A percentile compares a stretch with the other conserved stretches of the same genome.
Conservation (phyloP, 228 moss, liverwort and hornwort species). For the Sphagnum magellanicum region DNA sequence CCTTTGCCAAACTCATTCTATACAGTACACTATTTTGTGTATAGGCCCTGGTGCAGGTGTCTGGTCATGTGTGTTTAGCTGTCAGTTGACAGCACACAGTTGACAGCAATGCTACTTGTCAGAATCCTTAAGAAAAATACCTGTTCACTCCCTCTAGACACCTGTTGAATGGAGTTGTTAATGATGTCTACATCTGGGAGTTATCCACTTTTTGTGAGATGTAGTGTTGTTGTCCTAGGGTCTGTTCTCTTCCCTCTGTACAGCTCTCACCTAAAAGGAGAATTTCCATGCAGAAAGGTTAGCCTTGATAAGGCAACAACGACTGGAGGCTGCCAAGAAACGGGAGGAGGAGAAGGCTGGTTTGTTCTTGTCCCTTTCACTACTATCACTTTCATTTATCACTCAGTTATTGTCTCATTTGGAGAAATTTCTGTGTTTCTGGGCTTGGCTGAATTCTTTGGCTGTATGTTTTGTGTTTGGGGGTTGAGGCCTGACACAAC, state of each 20-base stretch:
- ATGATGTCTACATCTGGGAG: no score
- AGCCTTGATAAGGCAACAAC: slow-evolving; percentile 86
- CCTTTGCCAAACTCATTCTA: not conserved
- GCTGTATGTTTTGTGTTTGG: not conserved
- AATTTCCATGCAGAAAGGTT: slow-evolving; percentile 58
- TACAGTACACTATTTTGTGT: not conserved
- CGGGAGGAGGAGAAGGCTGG: slow-evolving; percentile 98
- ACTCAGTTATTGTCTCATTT: not conserved
- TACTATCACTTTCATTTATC: not conserved
- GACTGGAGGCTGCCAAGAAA: slow-evolving; percentile 95
- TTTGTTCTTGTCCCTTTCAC: slow-evolving; percentile 5
- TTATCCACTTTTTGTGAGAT: no score
- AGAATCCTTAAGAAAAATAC: no score
- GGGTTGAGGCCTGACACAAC: not conserved
- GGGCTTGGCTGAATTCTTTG: not conserved
- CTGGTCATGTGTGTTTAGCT: no score
- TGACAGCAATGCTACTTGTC: no score
- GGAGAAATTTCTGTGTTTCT: not conserved
- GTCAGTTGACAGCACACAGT: no score
- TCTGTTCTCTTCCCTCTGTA: not conserved
- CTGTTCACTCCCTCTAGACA: no score
- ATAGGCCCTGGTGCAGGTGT: no score
- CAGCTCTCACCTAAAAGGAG: no score
- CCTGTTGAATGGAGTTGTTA: no score
- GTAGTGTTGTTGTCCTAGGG: not conserved